These are phyloP conservation scores for Lepraria neglecta DNA, from an alignment of 495 filamentous ascomycete species.

Conservation along the genomic window DNA sequence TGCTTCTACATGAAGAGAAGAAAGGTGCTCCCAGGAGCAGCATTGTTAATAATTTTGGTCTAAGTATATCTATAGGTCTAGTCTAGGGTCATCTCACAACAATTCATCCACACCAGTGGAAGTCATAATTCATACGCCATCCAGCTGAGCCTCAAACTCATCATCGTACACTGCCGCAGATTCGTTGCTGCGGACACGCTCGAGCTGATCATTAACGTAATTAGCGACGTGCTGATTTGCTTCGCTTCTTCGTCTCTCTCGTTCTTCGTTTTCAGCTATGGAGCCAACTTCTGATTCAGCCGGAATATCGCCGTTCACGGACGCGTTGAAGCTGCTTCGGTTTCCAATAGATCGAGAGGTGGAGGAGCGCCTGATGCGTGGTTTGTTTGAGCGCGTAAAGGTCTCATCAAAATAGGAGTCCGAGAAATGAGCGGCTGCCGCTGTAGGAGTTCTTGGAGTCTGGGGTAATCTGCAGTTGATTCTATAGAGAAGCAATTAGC, in stretches of 20 bases:
- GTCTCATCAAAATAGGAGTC: conserved; percentile 80
- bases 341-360: conserved; percentile 79
- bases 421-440: conserved; percentile 61
- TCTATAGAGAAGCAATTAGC: conserved; percentile 37
- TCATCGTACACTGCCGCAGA: conserved; percentile 51
- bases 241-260: conserved; percentile 41
- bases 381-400: conserved; percentile 50
- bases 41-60: too few species aligned
- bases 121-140: conserved; percentile 25
- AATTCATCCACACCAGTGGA: background rate
- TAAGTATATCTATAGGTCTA: too few species aligned
- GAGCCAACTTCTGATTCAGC: conserved; percentile 24
- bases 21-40: too few species aligned
- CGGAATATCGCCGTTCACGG: conserved; percentile 41
- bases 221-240: conserved; percentile 60
- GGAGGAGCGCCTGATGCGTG: conserved; percentile 67
- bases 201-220: conserved; percentile 66
- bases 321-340: conserved; percentile 68
- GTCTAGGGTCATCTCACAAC: too few species aligned
- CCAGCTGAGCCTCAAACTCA: conserved; percentile 52
- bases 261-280: conserved; percentile 33
- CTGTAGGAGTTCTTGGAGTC: conserved; percentile 78
- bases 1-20: too few species aligned
- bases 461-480: conserved; percentile 88
- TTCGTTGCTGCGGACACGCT: conserved; percentile 52